These are phyloP conservation scores for Striga asiatica DNA, from an alignment of 257 asterid species.

Conservation along the genomic window DNA sequence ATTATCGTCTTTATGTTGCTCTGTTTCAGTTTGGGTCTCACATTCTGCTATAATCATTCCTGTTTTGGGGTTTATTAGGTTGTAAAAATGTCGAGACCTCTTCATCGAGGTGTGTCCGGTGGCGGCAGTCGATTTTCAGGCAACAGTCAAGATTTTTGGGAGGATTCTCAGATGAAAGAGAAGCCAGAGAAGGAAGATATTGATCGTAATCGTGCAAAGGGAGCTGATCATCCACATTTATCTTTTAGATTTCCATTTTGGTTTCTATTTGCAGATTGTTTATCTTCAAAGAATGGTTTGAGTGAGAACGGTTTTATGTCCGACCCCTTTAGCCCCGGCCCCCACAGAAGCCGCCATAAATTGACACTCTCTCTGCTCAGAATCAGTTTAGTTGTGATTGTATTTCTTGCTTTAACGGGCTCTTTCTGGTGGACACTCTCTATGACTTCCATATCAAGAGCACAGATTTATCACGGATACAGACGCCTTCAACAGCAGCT, in stretches of 20 bases:
- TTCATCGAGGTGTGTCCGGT: slow-evolving; percentile 69
- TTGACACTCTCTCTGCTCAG: slow-evolving; percentile 39
- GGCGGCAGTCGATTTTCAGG: slow-evolving; percentile 58
- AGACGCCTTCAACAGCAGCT: slow-evolving; percentile 81
- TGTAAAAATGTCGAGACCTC: slow-evolving; percentile 77
- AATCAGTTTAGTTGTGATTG: slow-evolving; percentile 63
- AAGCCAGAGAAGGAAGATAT: slow-evolving; percentile 65
- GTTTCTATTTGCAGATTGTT: slow-evolving; percentile 37
- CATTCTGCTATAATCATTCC: slow-evolving; percentile 15
- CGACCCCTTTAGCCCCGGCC: slow-evolving; percentile 60
- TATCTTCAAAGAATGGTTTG: slow-evolving; percentile 47
- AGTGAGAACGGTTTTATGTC: slow-evolving; percentile 55
- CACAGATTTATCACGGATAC: slow-evolving; percentile 65
- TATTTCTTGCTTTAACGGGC: slow-evolving; percentile 73
- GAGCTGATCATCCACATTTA: slow-evolving; percentile 22
- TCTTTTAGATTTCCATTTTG: slow-evolving; percentile 47
- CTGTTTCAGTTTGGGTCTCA: slow-evolving; percentile 6
- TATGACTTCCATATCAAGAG: slow-evolving; percentile 62
- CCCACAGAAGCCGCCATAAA: slow-evolving; percentile 51
- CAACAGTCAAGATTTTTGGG: slow-evolving; percentile 49
- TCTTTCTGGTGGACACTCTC: slow-evolving; percentile 96
- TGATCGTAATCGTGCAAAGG: slow-evolving; percentile 13
- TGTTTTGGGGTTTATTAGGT: slow-evolving; percentile 32
- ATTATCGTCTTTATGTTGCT: slow-evolving; percentile 5
- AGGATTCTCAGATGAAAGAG: slow-evolving; percentile 79